Evolutionary conservation across 306 rosid species (phyloP).

Genomic region (Acacia melanoxylon): DNA sequence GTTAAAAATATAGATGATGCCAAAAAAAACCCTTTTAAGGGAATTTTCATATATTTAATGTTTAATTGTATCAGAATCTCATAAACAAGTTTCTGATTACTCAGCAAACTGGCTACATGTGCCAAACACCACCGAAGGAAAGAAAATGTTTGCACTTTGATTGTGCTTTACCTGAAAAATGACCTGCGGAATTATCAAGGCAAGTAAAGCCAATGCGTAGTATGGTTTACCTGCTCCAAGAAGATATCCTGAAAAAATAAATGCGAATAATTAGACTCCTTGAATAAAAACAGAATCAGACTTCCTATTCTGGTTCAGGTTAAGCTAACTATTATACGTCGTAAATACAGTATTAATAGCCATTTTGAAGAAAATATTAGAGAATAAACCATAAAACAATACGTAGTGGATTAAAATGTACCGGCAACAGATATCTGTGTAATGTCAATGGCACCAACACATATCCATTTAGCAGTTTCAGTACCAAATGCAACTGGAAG

Average conservation of each 20-base stretch:
- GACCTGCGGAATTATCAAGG: slow-evolving; percentile 80
- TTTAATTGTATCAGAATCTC: neutral
- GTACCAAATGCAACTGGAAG: slow-evolving; percentile 96
- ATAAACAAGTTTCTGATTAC: neutral
- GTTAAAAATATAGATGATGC: neutral
- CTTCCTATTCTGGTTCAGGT: neutral
- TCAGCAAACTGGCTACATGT: neutral
- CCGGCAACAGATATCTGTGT: slow-evolving; percentile 90
- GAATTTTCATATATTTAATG: neutral
- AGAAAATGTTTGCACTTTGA: neutral
- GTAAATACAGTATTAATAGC: neutral
- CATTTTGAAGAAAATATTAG: neutral
- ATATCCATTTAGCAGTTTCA: slow-evolving; percentile 98
- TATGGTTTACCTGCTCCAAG: slow-evolving; percentile 90
- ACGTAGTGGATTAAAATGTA: slow-evolving; percentile 37
- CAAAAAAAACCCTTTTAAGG: neutral
- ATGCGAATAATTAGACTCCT: neutral
- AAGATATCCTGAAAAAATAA: slow-evolving; percentile 70
- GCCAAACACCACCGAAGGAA: neutral
- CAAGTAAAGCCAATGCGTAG: slow-evolving; percentile 82
- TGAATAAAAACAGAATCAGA: neutral
- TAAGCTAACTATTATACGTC: too few relatives aligned
- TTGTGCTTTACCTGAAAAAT: slow-evolving; percentile 71
- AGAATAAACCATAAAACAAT: neutral
- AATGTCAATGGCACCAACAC: slow-evolving; percentile 96